A percentile compares a stretch with the other conserved stretches of the same genome.
Evolutionary conservation across 176 grass and related monocot genomes (phyloP).

Genomic region (Oryza nivara): DNA sequence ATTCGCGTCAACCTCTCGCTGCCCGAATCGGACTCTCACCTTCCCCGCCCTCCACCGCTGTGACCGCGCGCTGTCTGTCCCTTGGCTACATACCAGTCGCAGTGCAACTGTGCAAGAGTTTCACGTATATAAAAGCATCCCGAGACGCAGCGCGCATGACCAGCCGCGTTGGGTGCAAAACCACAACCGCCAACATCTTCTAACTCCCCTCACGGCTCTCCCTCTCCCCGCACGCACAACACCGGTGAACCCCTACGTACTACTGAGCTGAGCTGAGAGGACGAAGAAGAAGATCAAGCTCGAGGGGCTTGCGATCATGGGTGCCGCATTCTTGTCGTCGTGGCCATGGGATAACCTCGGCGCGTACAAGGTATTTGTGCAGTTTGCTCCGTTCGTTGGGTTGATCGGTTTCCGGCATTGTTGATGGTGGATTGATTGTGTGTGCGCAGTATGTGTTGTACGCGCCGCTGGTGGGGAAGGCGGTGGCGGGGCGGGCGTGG

Average conservation of each 20-base stretch:
- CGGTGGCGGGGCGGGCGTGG: slow-evolving; percentile 57
- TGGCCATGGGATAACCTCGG: slow-evolving; percentile 94
- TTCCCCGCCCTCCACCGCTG: background rate
- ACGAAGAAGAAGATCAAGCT: background rate
- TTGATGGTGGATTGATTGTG: background rate
- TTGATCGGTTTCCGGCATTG: background rate
- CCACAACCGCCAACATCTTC: background rate
- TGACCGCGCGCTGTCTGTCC: no score
- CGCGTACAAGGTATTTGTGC: slow-evolving; percentile 60
- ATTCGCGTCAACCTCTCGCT: background rate
- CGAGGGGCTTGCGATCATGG: slow-evolving; percentile 43
- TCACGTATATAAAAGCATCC: slow-evolving; percentile 34
- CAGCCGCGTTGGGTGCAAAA: slow-evolving; percentile 33
- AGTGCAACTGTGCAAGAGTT: background rate
- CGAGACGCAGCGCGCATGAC: background rate
- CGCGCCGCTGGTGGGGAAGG: slow-evolving; percentile 68
- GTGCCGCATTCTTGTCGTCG: slow-evolving; percentile 52
- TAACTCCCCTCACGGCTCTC: background rate
- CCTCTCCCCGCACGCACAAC: background rate
- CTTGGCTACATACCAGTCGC: background rate
- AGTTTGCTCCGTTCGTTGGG: slow-evolving; percentile 17
- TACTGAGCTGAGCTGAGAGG: background rate
- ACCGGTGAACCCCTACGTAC: no score
- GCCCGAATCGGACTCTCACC: background rate
- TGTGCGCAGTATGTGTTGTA: slow-evolving; percentile 65